Conservation (phyloP, 305 asterid species). For the Plantago lanceolata region DNA sequence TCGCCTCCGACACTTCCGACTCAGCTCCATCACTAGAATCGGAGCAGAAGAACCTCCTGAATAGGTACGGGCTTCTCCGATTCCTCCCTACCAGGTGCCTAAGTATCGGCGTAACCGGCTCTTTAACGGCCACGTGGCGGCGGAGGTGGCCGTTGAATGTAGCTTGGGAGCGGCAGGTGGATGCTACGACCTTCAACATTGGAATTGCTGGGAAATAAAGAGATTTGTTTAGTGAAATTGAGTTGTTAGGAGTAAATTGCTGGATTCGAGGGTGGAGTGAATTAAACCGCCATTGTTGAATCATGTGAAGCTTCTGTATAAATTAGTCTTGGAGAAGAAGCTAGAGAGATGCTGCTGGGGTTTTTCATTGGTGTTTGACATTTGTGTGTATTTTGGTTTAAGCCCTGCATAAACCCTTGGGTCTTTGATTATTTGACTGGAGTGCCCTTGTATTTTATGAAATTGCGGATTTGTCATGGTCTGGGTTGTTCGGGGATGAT, state of each 20-base stretch:
- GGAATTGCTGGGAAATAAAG: background rate
- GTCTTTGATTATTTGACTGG: constrained; percentile 16
- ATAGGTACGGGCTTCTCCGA: constrained; percentile 32
- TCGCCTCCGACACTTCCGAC: constrained; percentile 42
- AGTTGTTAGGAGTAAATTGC: constrained; percentile 8
- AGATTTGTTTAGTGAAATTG: background rate
- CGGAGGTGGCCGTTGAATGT: constrained; percentile 41
- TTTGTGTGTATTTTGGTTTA: constrained; percentile 3
- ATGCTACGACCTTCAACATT: constrained; percentile 75
- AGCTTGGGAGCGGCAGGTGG: constrained; percentile 48
- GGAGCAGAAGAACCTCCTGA: constrained; percentile 71
- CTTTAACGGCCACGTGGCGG: constrained; percentile 35
- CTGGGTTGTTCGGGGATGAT: background rate
- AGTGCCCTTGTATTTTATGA: constrained; percentile 14
- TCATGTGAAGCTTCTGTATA: constrained; percentile 8
- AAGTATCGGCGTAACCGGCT: constrained; percentile 50
- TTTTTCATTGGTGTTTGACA: no score
- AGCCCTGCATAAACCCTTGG: constrained; percentile 48
- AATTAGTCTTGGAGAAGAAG: constrained; percentile 47
- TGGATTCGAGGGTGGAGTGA: constrained; percentile 20
- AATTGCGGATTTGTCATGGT: background rate
- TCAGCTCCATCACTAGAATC: constrained; percentile 62
- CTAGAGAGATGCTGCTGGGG: background rate
- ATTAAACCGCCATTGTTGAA: constrained; percentile 38
- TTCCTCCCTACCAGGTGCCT: constrained; percentile 40